Base-by-base conservation (phyloP, 768 basidiomycete genomes). In the Rhodotorula babjevae region DNA sequence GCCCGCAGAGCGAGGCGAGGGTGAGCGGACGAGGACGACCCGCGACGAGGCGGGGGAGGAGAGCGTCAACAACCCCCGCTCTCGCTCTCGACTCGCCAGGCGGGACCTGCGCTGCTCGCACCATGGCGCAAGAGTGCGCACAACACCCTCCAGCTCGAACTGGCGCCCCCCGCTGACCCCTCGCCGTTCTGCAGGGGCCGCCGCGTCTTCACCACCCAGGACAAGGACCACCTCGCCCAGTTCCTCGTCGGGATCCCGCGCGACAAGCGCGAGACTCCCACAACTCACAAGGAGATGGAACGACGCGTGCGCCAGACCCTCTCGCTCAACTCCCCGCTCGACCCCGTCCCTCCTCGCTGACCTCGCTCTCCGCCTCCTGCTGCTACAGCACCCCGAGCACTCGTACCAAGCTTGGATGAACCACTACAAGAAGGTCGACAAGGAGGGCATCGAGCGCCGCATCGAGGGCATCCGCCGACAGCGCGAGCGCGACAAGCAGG, bases 371-470 rank as follows among this genome's bases (percentile, higher is more conserved):
- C n/a, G n/a, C 27, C 23, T 18, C 36, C 19, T 0, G 23, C n/a
- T n/a, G 16, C n/a, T 1, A 44, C 60, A 60, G 61, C 25, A 64
- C 1, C 40, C 57, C 10, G 31, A 25, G 5, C 71, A 68, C 44
- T 40, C 67, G 0, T n/a, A 14, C 2, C 44, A 47, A 33, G 36
- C 58, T 1, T 68, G 66, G 66, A 27, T 40, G 16, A 46, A 46
- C 19, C 71, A 72, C 52, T 72, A 68, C 63, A 27, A 27, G 0
- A 64, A 62, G 52, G 21, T 50, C 0, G 15, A 46, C 42, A 21
- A 27, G 11, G 52, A 63, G 0, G 61, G 53, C 29, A 60, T 68
- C 65, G 52, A 64, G 10, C 25, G 42, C 21, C 52, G 62, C 29
- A 60, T 68, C n/a, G 31, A 18, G 40, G 10, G 0, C 2, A 15